These are phyloP conservation scores for Ilex paraguariensis DNA, from an alignment of 305 asterid genomes.

Conservation along the genomic window DNA sequence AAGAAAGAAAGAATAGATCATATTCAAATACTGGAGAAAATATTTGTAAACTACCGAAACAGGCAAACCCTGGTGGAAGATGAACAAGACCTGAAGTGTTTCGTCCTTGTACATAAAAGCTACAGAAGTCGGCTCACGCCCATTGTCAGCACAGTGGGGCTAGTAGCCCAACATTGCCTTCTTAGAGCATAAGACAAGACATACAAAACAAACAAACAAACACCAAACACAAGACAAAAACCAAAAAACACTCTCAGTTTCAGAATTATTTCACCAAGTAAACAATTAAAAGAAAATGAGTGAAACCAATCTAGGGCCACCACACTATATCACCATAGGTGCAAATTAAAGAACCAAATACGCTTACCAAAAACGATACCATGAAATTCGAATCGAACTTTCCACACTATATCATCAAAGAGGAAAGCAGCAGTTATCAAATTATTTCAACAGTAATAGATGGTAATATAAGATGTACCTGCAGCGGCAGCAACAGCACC, in stretches of 20 bases:
- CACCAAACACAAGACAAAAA: conserved; percentile 97
- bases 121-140: conserved; percentile 99
- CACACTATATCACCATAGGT: conserved; percentile 32
- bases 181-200: conserved; percentile 96
- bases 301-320: conserved; percentile 54
- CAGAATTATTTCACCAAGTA: conserved; percentile 66
- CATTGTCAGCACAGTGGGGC: conserved; percentile 99
- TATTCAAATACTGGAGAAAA: conserved; percentile 12
- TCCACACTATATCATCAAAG: conserved; percentile 71
- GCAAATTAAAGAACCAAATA: conserved; percentile 51
- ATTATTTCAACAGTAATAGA: conserved; percentile 17
- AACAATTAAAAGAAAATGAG: conserved; percentile 92
- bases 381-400: conserved; percentile 67
- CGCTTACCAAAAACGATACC: conserved; percentile 94
- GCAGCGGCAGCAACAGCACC: conserved; percentile 38
- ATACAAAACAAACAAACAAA: conserved; percentile 98
- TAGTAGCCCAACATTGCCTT: conserved; percentile 99
- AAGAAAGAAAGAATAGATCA: neutral
- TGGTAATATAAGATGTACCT: conserved; percentile 52
- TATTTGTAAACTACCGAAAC: conserved; percentile 58
- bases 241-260: conserved; percentile 93
- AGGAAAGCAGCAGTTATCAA: conserved; percentile 43
- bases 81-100: conserved; percentile 92
- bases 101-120: conserved; percentile 96
- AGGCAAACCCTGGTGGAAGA: conserved; percentile 90